A percentile compares a stretch with the other conserved stretches of the same genome.
These are phyloP conservation scores for Apiospora aurea DNA, from an alignment of 2,329 filamentous ascomycete genomes.

Conservation along the genomic window DNA sequence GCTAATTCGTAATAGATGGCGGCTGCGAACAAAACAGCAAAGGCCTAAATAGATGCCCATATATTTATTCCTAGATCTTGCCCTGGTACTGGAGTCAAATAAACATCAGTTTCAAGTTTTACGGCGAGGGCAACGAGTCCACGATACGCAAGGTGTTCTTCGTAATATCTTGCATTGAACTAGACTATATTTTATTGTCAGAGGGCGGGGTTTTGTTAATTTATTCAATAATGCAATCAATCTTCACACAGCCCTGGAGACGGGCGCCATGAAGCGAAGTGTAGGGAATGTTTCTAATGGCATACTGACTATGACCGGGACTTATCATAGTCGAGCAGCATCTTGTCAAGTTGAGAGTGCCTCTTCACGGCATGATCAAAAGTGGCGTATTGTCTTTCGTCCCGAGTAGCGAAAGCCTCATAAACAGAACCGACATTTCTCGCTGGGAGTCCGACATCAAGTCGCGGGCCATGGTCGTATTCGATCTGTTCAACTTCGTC, in stretches of 20 bases:
- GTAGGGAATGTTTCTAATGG: neutral
- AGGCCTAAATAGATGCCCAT: neutral
- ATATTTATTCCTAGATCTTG: neutral
- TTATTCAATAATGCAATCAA: neutral
- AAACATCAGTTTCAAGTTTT: neutral
- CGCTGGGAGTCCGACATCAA: conserved; percentile 49
- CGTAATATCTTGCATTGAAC: neutral
- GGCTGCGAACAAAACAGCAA: conserved; percentile 18
- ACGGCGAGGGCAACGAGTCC: neutral
- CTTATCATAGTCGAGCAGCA: conserved; percentile 22
- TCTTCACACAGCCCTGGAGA: neutral
- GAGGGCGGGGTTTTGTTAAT: neutral
- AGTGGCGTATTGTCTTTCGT: conserved; percentile 22
- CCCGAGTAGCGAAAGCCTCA: conserved; percentile 54
- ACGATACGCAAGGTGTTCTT: neutral
- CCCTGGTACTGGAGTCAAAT: too few relatives aligned
- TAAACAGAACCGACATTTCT: conserved; percentile 61
- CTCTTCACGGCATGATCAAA: conserved; percentile 29
- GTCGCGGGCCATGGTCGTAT: conserved; percentile 52
- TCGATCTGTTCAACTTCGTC: conserved; percentile 50
- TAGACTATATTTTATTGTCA: neutral
- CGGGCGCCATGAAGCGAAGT: neutral
- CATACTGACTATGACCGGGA: neutral
- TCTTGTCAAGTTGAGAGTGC: conserved; percentile 28
- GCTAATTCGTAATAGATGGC: conserved; percentile 18